Conservation (phyloP, 2,329 filamentous ascomycete species). For the Rhynchosporium graminicola region DNA sequence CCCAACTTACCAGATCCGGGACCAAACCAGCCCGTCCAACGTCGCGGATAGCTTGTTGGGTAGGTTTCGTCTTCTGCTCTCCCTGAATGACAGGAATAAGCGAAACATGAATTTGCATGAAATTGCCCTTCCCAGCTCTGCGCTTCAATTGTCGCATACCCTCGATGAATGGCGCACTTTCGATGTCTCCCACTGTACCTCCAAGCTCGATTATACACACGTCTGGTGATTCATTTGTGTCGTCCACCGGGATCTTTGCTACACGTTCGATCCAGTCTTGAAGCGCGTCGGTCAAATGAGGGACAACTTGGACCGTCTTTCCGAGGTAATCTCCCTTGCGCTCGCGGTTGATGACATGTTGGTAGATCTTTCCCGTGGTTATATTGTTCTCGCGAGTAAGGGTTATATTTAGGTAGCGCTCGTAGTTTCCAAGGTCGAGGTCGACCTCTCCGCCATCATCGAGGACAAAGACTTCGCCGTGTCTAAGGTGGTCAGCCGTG, state of each 20-base stretch:
- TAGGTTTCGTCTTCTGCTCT: conserved; percentile 97
- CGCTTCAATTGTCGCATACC: conserved; percentile 78
- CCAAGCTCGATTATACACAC: conserved; percentile 83
- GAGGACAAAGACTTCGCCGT: conserved; percentile 88
- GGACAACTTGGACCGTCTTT: conserved; percentile 86
- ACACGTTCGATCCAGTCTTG: conserved; percentile 92
- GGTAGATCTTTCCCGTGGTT: conserved; percentile 95
- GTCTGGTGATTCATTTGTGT: conserved; percentile 79
- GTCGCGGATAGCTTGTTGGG: conserved; percentile 84
- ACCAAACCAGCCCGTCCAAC: conserved; percentile 66
- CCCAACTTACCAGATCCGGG: conserved; percentile 32
- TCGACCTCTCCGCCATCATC: conserved; percentile 79
- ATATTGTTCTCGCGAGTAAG: conserved; percentile 90
- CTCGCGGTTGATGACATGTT: conserved; percentile 74
- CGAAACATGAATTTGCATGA: conserved; percentile 85
- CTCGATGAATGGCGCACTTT: conserved; percentile 85
- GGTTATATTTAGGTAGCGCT: conserved; percentile 78
- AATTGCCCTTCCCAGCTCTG: conserved; percentile 74
- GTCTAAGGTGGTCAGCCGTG: conserved; percentile 48
- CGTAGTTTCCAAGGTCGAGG: conserved; percentile 75
- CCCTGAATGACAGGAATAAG: conserved; percentile 70
- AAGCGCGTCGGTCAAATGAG: conserved; percentile 88
- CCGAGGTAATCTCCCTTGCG: conserved; percentile 71
- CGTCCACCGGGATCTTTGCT: conserved; percentile 81
- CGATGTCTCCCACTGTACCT: conserved; percentile 77